These are phyloP conservation scores for Linnemannia exigua DNA, from an alignment of 192 early-diverging fungal genomes.

Conservation along the genomic window DNA sequence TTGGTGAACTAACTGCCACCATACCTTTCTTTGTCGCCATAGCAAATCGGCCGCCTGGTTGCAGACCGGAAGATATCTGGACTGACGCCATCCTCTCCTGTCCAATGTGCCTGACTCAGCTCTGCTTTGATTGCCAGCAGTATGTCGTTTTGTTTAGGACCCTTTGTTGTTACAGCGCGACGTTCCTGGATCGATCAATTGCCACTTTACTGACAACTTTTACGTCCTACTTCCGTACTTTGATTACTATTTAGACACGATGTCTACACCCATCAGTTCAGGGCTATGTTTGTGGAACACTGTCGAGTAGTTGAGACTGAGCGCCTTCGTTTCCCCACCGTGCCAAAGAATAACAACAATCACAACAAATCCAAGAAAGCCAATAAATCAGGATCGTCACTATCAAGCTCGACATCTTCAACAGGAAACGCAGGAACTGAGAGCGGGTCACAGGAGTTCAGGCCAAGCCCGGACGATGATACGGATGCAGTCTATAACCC, in stretches of 20 bases:
- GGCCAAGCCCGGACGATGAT: constrained; percentile 25
- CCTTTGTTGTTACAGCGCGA: neutral
- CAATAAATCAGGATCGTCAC: constrained; percentile 3
- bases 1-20: neutral
- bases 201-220: neutral
- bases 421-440: neutral
- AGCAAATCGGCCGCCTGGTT: constrained; percentile 42
- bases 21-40: neutral
- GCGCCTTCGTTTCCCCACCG: constrained; percentile 51
- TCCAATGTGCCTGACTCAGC: constrained; percentile 70
- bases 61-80: constrained; percentile 34
- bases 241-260: constrained; percentile 63
- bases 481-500: constrained; percentile 61
- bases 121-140: constrained; percentile 76
- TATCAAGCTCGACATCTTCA: neutral
- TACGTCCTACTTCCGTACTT: neutral
- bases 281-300: constrained; percentile 79
- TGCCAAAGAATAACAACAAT: constrained; percentile 28
- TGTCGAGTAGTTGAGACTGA: constrained; percentile 65
- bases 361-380: neutral
- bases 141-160: constrained; percentile 18
- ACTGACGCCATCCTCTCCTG: constrained; percentile 74
- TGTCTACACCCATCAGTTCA: constrained; percentile 69
- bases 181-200: neutral
- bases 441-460: constrained; percentile 16